Base-by-base conservation (phyloP, 176 grass and related monocot genomes). In the Hordeum marinum region DNA sequence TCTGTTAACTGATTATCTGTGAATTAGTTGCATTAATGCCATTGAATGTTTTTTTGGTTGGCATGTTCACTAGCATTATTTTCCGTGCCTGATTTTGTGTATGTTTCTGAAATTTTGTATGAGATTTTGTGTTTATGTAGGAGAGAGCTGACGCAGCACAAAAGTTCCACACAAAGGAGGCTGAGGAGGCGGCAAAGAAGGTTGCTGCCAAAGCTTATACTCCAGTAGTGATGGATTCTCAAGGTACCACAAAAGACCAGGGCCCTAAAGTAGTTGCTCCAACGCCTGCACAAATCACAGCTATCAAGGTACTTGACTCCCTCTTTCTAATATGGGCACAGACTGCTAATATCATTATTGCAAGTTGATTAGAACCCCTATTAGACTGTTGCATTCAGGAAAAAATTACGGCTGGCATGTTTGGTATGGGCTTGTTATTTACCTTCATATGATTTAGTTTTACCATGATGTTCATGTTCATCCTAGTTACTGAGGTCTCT, bases 261-360 rank as follows among this genome's bases (percentile, higher is more conserved):
- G 90, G 79, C 74, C 92, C 95, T 29, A 93, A 91, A 86, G 91
- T 92, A 27, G 91, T 99, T 8, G 92, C 84, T 24, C 96, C 93
- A 35, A 96, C 93, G 80, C 90, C 92, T 39, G 96, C 95, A 55
- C 96, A 99, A 81, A 99, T 99, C 86, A 96, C 86, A 84, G 96
- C 96, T 82, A 99, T 99, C n/a, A 99, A 99, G 94, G 94, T 99
- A 88, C 65, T 29, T 35, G 20, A 42, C 74, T 55, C 26, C n/a
- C 34, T 75, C 21, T 48, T 70, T 72, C 42, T 72, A 37, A 17
- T 62, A 63, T 37, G 27, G 11, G 72, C 57, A 29, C 11, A 9
- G 5, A 10, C 40, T 65, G 77, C 66, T 46, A 10, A 48, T 80
- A 17, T n/a, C 17, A 50, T 39, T 9, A 15, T 63, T 82, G 12